Percentiles rank a stretch among this genome's conserved stretches.
phyloP scores from a whole-genome alignment of 1,284 basidiomycete genomes.

The Mycena sp. region DNA sequence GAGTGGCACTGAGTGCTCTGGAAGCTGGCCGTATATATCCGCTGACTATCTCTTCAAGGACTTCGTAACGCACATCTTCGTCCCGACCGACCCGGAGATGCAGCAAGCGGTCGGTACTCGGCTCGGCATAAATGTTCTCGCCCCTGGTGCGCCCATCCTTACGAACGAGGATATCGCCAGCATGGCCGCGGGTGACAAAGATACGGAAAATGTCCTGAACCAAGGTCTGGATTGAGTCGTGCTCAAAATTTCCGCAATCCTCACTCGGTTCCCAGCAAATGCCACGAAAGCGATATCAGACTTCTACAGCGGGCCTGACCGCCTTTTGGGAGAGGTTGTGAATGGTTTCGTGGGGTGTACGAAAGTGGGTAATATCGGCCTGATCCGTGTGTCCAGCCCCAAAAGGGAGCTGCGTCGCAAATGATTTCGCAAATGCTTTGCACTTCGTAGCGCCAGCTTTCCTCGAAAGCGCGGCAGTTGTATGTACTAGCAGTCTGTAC shows the following conservation, averaged over 20 bases:
- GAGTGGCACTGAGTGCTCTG: too few relatives aligned
- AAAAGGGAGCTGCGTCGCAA: not conserved
- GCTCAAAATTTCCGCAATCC: not conserved
- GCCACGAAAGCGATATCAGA: constrained; percentile 20
- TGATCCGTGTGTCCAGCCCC: constrained; percentile 14
- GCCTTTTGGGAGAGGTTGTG: constrained; percentile 23
- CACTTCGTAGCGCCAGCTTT: not conserved
- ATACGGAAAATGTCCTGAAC: constrained; percentile 29
- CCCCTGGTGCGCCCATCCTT: constrained; percentile 23
- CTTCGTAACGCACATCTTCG: constrained; percentile 33
- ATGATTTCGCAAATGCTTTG: not conserved
- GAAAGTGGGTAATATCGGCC: constrained; percentile 17
- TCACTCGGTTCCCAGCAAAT: constrained; percentile 10
- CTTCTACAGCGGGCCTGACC: constrained; percentile 26
- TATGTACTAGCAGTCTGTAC: not conserved
- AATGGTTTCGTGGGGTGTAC: constrained; percentile 21
- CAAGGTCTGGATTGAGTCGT: too few relatives aligned
- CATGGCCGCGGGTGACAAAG: constrained; percentile 27
- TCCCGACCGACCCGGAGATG: constrained; percentile 29
- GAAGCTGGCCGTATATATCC: too few relatives aligned
- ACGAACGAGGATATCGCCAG: not conserved
- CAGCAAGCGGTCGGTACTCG: constrained; percentile 27
- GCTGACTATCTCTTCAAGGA: not conserved
- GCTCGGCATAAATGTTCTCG: constrained; percentile 25
- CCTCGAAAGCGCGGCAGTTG: not conserved